phyloP scores from a whole-genome alignment of 2,329 filamentous ascomycete species.

The Hymenoscyphus scutula region DNA sequence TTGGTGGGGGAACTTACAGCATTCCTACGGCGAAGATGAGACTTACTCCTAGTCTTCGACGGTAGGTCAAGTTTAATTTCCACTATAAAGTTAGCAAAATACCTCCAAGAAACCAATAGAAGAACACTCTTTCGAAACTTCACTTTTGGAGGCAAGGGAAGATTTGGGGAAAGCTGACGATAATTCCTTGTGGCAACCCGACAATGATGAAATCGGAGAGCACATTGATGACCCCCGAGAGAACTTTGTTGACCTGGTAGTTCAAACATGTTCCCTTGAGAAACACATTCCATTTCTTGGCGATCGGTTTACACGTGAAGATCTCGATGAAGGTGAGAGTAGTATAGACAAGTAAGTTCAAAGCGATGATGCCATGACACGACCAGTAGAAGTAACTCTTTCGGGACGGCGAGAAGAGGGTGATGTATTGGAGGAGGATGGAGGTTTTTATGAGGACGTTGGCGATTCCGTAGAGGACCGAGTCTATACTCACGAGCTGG shows the following conservation, averaged over 20 bases:
- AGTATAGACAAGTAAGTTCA: not conserved
- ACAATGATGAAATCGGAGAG: not conserved
- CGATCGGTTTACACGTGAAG: not conserved
- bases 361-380: not conserved
- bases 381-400: not conserved
- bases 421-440: slow-evolving; percentile 5
- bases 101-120: too few relatives aligned
- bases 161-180: not conserved
- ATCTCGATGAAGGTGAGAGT: not conserved
- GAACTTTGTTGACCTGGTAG: not conserved
- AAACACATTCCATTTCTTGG: not conserved
- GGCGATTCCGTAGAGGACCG: not conserved
- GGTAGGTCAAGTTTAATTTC: not conserved
- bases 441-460: not conserved
- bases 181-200: not conserved
- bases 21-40: not conserved
- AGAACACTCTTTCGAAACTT: not conserved
- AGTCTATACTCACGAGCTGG: not conserved
- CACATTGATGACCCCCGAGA: not conserved
- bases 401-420: not conserved
- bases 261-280: not conserved
- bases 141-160: not conserved
- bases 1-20: not conserved
- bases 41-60: not conserved
- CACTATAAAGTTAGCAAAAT: not conserved